These are phyloP conservation scores for Venustampulla echinocandica DNA, from an alignment of 495 filamentous ascomycete species.

Conservation along the genomic window DNA sequence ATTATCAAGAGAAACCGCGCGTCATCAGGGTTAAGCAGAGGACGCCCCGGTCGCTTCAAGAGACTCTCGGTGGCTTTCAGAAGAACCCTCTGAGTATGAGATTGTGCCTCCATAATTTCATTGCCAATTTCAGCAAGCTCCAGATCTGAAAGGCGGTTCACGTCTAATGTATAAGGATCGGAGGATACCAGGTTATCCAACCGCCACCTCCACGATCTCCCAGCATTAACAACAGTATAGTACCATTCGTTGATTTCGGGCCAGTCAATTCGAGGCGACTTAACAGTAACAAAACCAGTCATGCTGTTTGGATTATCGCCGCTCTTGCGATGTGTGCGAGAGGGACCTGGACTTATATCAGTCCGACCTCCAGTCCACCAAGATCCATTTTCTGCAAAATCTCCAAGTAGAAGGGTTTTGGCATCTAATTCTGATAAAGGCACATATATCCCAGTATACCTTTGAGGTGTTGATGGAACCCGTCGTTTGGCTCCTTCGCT, in stretches of 20 bases:
- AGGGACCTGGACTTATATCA: conserved; percentile 28
- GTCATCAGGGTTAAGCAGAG: conserved; percentile 59
- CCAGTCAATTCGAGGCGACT: conserved; percentile 73
- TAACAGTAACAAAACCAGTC: conserved; percentile 40
- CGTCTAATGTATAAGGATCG: conserved; percentile 11
- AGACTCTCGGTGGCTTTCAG: conserved; percentile 78
- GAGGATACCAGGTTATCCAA: conserved; percentile 35
- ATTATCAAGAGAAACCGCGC: conserved; percentile 77
- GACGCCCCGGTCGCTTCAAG: conserved; percentile 74
- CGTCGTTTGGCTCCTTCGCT: conserved; percentile 32
- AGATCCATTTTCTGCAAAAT: conserved; percentile 72
- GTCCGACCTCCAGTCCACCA: conserved; percentile 69
- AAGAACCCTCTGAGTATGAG: conserved; percentile 58
- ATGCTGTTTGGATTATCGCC: conserved; percentile 2
- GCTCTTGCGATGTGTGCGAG: conserved; percentile 22
- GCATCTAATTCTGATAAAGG: conserved; percentile 55
- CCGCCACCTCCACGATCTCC: conserved; percentile 47
- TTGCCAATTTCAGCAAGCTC: conserved; percentile 44
- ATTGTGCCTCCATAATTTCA: conserved; percentile 56
- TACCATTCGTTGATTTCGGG: conserved; percentile 66
- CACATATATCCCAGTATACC: conserved; percentile 11
- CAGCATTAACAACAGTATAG: conserved; percentile 55
- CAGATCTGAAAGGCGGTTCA: conserved; percentile 19
- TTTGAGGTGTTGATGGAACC: conserved; percentile 1
- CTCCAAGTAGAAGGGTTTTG: conserved; percentile 70